Evolutionary conservation across 2,329 filamentous ascomycete genomes (phyloP).

Genomic region (Cercospora sp.): DNA sequence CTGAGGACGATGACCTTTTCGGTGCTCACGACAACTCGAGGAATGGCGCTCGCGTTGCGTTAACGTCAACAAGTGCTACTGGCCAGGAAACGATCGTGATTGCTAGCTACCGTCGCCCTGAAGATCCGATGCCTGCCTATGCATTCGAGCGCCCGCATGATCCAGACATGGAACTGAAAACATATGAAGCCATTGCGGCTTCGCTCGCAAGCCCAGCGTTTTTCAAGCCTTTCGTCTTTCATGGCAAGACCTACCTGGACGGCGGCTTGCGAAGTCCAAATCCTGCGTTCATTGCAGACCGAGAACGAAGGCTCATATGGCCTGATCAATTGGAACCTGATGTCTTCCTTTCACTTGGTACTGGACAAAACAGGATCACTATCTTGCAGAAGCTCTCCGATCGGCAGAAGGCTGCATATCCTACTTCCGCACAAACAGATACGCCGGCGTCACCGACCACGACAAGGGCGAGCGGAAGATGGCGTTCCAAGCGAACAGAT

Average conservation of each 20-base stretch:
- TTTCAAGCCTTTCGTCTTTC: constrained; percentile 54
- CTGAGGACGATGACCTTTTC: constrained; percentile 37
- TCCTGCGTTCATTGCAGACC: constrained; percentile 53
- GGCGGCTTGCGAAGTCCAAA: constrained; percentile 55
- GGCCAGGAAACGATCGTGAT: constrained; percentile 46
- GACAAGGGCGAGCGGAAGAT: constrained; percentile 26
- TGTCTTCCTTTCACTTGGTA: constrained; percentile 40
- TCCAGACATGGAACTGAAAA: constrained; percentile 45
- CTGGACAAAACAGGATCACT: constrained; percentile 38
- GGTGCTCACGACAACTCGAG: constrained; percentile 30
- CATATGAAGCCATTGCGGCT: constrained; percentile 56
- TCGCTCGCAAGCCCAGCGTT: constrained; percentile 53
- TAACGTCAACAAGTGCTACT: constrained; percentile 47
- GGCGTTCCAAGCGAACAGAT: constrained; percentile 34
- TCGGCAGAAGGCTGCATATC: constrained; percentile 24
- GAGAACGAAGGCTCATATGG: constrained; percentile 44
- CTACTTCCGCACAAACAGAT: constrained; percentile 8
- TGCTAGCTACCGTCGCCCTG: constrained; percentile 49
- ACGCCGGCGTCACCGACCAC: background rate
- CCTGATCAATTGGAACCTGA: constrained; percentile 39
- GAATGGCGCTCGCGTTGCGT: constrained; percentile 43
- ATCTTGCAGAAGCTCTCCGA: constrained; percentile 36
- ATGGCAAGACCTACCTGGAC: constrained; percentile 53
- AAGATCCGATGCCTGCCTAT: constrained; percentile 37
- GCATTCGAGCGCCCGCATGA: constrained; percentile 45